These are phyloP conservation scores for Blechomonas ayalai DNA, from an alignment of 208 protist species.

Conservation along the genomic window DNA sequence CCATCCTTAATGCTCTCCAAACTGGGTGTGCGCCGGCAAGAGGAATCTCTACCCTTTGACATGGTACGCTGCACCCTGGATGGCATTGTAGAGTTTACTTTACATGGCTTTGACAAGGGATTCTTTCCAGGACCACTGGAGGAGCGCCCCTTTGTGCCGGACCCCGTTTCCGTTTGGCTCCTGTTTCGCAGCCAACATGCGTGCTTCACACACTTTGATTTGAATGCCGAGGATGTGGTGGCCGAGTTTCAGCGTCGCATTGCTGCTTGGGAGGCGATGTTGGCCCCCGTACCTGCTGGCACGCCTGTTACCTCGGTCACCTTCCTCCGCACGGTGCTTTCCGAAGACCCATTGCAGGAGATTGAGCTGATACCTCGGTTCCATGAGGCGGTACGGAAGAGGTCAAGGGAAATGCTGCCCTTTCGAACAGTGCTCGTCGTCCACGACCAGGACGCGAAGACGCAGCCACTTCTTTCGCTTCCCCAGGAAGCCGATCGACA, in stretches of 20 bases:
- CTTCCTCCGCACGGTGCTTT: conserved; percentile 70
- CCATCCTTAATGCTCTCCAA: conserved; percentile 74
- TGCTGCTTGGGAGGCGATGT: conserved; percentile 37
- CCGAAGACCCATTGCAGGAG: conserved; percentile 55
- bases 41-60: conserved; percentile 69
- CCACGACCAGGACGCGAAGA: conserved; percentile 55
- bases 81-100: conserved; percentile 56
- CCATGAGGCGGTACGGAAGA: conserved; percentile 30
- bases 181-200: conserved; percentile 74
- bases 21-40: conserved; percentile 29
- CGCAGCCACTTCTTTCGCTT: conserved; percentile 37
- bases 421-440: conserved; percentile 72
- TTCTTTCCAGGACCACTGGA: conserved; percentile 20
- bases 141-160: conserved; percentile 22
- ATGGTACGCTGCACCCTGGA: conserved; percentile 77
- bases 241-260: conserved; percentile 45
- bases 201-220: conserved; percentile 76
- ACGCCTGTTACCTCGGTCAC: conserved; percentile 23
- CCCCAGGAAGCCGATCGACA: conserved; percentile 9
- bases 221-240: conserved; percentile 49
- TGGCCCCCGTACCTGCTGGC: conserved; percentile 4
- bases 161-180: conserved; percentile 63
- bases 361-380: conserved; percentile 49
- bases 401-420: conserved; percentile 27
- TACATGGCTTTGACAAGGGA: conserved; percentile 27